Evolutionary conservation across 2,329 filamentous ascomycete genomes (phyloP), one percentile per base, ranked within the genome.

Genomic region (Byssothecium circinans): DNA sequence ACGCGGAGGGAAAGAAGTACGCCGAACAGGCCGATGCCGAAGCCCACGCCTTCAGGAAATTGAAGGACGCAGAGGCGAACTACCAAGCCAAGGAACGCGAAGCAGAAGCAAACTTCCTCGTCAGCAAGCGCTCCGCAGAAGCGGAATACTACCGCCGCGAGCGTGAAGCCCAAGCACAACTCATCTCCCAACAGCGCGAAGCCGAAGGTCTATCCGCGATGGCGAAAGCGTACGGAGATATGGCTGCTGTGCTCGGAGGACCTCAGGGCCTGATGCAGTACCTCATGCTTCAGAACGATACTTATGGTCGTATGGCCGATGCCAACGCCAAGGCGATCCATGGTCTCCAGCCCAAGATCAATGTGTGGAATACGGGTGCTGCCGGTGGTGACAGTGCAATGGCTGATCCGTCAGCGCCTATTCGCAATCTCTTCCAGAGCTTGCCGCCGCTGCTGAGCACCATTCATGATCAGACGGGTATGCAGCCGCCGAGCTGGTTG

Each of bases 381-480:
- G 74, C 79, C 41, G 65, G 62, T 34, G 77, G 66, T 14, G 74
- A 72, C 10, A 59, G 65, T 11, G 72, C 68, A 4, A 53, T 67
- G 17, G 74, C 81, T 45, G 85, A 88, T 49, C 70, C 78, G 8
- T 74, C 79, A 19, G 81, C 81, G 1, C 80, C 86, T 3, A 86
- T 94, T 73, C 79, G 88, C 56, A 91, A 92, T 58, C 80, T 95
- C 30, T 91, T 94, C 74, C 89, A 94, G 77, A 87, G 85, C 67
- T 75, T 95, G 52, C 90, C 90, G 29, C 90, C 90, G 4, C 78
- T 95, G 17, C 85, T 95, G 74, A 84, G 81, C 8, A 95, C 90
- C 0, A 92, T 95, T 62, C 86, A 94, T 59, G 89, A 95, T 50
- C 90, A 95, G 76, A 95, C 89, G 0, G 89, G 89, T 0, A 91